A percentile compares a stretch with the other conserved stretches of the same genome.
These are phyloP conservation scores for Gomphus bonarii DNA, from an alignment of 1,284 basidiomycete species.

Conservation along the genomic window DNA sequence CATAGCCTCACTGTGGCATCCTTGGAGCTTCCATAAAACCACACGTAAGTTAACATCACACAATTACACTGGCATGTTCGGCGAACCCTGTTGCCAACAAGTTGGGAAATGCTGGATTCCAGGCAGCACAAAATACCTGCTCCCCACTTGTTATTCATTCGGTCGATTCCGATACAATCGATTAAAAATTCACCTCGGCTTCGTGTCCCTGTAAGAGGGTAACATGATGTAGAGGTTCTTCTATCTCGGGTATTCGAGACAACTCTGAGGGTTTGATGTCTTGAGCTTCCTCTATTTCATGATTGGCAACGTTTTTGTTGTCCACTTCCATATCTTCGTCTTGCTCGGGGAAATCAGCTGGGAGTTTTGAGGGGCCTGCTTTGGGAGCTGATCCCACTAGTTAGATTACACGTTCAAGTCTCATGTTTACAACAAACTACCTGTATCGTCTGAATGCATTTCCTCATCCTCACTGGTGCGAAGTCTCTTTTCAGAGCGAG, in stretches of 20 bases:
- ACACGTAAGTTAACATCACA: neutral
- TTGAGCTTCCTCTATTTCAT: neutral
- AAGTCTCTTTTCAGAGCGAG: slow-evolving; percentile 5
- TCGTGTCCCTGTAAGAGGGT: slow-evolving; percentile 47
- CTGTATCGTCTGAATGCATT: slow-evolving; percentile 5
- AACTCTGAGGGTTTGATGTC: neutral
- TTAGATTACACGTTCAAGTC: neutral
- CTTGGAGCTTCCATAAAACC: slow-evolving; percentile 44
- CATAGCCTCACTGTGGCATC: slow-evolving; percentile 70
- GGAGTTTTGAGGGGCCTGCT: neutral
- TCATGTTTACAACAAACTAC: neutral
- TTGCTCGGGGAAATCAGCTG: neutral
- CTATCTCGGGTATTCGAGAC: neutral
- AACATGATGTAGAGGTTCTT: slow-evolving; percentile 24
- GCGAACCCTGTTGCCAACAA: slow-evolving; percentile 66
- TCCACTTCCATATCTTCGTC: slow-evolving; percentile 2
- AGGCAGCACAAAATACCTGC: slow-evolving; percentile 73
- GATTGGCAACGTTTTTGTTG: neutral
- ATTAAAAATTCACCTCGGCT: slow-evolving; percentile 39
- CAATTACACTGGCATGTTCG: neutral
- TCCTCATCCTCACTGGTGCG: slow-evolving; percentile 3
- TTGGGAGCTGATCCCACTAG: neutral
- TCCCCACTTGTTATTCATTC: neutral
- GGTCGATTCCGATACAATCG: neutral
- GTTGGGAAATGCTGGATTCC: slow-evolving; percentile 57